These are phyloP conservation scores for Cystobasidium onofrii DNA, from an alignment of 768 basidiomycete species.

Conservation along the genomic window DNA sequence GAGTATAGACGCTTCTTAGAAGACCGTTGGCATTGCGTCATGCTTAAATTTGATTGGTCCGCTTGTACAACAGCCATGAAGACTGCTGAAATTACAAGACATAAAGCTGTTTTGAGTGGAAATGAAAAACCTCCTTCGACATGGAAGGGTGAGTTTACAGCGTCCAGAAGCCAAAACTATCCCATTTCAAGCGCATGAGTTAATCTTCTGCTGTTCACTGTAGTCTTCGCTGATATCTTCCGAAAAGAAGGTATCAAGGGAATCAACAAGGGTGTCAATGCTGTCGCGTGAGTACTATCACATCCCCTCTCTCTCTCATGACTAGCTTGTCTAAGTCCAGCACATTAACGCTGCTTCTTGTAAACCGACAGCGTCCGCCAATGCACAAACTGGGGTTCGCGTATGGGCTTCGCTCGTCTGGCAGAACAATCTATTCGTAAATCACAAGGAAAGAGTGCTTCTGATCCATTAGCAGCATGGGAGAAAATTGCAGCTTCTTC, in stretches of 20 bases:
- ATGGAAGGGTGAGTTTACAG: constrained; percentile 37
- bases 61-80: constrained; percentile 77
- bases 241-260: constrained; percentile 84
- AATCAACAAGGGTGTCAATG: constrained; percentile 97
- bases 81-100: constrained; percentile 92
- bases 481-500: constrained; percentile 86
- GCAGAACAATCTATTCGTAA: constrained; percentile 73
- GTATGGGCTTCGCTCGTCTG: constrained; percentile 93
- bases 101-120: constrained; percentile 78
- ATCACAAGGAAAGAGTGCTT: constrained; percentile 67
- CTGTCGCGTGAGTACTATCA: constrained; percentile 46
- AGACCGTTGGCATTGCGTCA: too few relatives aligned
- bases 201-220: too few relatives aligned
- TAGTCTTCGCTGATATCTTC: constrained; percentile 90
- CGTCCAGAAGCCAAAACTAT: too few relatives aligned
- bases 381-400: constrained; percentile 52
- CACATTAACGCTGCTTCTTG: too few relatives aligned
- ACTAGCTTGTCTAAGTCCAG: too few relatives aligned
- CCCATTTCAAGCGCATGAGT: too few relatives aligned
- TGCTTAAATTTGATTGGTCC: too few relatives aligned
- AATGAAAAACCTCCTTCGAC: constrained; percentile 59
- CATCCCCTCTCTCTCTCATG: too few relatives aligned
- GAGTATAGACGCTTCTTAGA: neutral
- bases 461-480: constrained; percentile 61
- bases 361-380: constrained; percentile 45